phyloP scores from a whole-genome alignment of 2,329 filamentous ascomycete genomes.

The Zymoseptoria crescenta region DNA sequence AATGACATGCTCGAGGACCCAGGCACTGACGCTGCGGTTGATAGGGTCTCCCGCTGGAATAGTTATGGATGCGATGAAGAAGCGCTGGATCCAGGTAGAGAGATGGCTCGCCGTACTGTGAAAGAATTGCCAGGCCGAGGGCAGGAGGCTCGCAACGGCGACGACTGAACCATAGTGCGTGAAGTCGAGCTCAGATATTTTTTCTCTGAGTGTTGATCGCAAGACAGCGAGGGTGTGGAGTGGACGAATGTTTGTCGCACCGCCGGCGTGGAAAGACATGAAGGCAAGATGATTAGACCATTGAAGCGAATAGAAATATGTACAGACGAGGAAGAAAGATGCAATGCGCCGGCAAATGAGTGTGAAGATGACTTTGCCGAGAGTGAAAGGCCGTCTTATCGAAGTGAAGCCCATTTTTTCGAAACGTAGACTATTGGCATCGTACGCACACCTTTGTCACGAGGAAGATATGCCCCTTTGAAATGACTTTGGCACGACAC shows the following conservation, averaged over 20 bases:
- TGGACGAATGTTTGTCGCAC: constrained; percentile 12
- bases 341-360: not conserved
- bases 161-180: constrained; percentile 20
- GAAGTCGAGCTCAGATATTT: constrained; percentile 16
- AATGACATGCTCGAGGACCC: constrained; percentile 19
- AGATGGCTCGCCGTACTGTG: constrained; percentile 15
- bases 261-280: constrained; percentile 14
- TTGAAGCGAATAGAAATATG: not conserved
- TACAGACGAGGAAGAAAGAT: constrained; percentile 1
- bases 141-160: constrained; percentile 16
- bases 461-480: not conserved
- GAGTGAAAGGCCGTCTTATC: not conserved
- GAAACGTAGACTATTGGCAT: not conserved
- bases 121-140: constrained; percentile 13
- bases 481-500: too few species aligned
- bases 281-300: constrained; percentile 1
- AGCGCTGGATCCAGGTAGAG: constrained; percentile 16
- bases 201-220: constrained; percentile 9
- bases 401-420: not conserved
- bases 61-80: constrained; percentile 19
- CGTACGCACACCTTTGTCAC: not conserved
- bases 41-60: constrained; percentile 18
- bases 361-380: not conserved
- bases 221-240: constrained; percentile 11
- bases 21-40: constrained; percentile 19